Evolutionary conservation across 2,329 filamentous ascomycete genomes (phyloP).

Genomic region (Verruconis gallopava): DNA sequence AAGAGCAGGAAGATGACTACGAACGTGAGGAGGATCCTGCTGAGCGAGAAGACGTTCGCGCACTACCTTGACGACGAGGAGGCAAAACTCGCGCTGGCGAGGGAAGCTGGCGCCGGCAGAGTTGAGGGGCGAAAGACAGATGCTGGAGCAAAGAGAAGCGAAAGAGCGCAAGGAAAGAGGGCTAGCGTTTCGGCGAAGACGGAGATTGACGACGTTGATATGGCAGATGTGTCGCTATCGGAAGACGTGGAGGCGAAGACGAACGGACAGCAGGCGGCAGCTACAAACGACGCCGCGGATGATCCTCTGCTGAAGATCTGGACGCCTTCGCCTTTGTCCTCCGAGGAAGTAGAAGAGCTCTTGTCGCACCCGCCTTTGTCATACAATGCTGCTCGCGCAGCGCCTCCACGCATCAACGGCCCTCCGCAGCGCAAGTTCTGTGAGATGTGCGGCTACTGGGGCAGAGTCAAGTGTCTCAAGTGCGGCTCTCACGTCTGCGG

Average conservation of each 20-base stretch:
- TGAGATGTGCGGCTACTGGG: slow-evolving; percentile 74
- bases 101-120: not conserved
- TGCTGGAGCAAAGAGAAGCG: slow-evolving; percentile 8
- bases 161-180: not conserved
- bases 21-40: slow-evolving; percentile 62
- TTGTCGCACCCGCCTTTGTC: slow-evolving; percentile 51
- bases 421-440: slow-evolving; percentile 54
- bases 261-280: no score
- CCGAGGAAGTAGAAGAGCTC: slow-evolving; percentile 50
- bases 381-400: slow-evolving; percentile 48
- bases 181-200: not conserved
- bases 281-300: slow-evolving; percentile 11
- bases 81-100: slow-evolving; percentile 27
- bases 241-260: not conserved
- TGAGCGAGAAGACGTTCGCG: slow-evolving; percentile 69
- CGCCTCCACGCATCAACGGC: slow-evolving; percentile 23
- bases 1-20: slow-evolving; percentile 45
- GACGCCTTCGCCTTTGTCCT: slow-evolving; percentile 45
- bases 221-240: slow-evolving; percentile 11
- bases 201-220: slow-evolving; percentile 4
- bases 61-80: slow-evolving; percentile 74
- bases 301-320: slow-evolving; percentile 47
- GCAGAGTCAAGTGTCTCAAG: slow-evolving; percentile 59
- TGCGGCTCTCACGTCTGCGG: slow-evolving; percentile 70
- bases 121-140: slow-evolving; percentile 3